Evolutionary conservation across 257 asterid species (phyloP).

Genomic region (Rehmannia glutinosa): DNA sequence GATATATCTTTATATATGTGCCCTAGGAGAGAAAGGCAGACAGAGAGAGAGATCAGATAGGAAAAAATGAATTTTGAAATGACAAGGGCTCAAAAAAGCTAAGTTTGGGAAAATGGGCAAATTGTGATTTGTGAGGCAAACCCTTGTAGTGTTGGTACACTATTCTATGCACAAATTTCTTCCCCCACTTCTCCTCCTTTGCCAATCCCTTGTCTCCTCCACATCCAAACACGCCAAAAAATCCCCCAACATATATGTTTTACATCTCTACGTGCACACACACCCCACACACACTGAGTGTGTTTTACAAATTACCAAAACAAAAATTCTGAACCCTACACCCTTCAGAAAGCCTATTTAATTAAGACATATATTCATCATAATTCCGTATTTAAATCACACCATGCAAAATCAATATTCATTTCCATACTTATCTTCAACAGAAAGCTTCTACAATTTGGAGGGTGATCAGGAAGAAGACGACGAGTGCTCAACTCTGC

Average conservation of each 20-base stretch:
- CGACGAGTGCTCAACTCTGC: slow-evolving; percentile 53
- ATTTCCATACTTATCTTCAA: slow-evolving; percentile 37
- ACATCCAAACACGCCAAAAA: slow-evolving; percentile 32
- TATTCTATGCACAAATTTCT: slow-evolving; percentile 29
- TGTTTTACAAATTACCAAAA: background rate
- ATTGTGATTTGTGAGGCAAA: slow-evolving; percentile 33
- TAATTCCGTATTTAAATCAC: too few species aligned
- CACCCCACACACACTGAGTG: slow-evolving; percentile 1
- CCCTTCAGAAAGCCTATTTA: too few species aligned
- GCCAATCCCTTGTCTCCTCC: slow-evolving; percentile 40
- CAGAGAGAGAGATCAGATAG: slow-evolving; percentile 17
- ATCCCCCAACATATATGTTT: slow-evolving; percentile 1
- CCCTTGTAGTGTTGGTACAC: slow-evolving; percentile 36
- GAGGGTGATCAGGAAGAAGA: slow-evolving; percentile 39
- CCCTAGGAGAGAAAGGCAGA: slow-evolving; percentile 17
- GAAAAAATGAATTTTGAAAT: slow-evolving; percentile 27
- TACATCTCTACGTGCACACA: slow-evolving; percentile 26
- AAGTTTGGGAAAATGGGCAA: slow-evolving; percentile 43
- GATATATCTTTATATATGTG: background rate
- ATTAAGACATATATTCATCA: too few species aligned
- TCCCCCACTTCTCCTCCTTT: slow-evolving; percentile 14
- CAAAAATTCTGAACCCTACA: too few species aligned
- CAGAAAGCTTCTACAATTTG: slow-evolving; percentile 25
- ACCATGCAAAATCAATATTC: slow-evolving; percentile 45
- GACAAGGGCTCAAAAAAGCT: slow-evolving; percentile 39